Conservation (phyloP, 352 stramenopile genomes). For the Globisporangium heterothallicum region DNA sequence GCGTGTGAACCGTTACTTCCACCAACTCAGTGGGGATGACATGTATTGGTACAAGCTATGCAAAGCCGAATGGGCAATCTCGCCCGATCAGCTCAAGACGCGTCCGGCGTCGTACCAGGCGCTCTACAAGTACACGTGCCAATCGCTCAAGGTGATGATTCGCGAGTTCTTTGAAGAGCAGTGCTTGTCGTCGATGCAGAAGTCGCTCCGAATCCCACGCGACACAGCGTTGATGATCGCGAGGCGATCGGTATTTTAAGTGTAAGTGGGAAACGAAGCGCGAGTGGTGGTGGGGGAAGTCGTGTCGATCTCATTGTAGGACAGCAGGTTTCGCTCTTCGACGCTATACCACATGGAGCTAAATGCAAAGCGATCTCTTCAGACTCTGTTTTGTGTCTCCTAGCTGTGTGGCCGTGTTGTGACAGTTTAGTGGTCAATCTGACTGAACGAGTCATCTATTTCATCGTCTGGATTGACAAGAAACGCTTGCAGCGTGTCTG, state of each 20-base stretch:
- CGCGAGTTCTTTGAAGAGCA: constrained; percentile 79
- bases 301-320: not conserved
- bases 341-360: too few species aligned
- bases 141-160: constrained; percentile 68
- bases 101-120: constrained; percentile 59
- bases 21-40: constrained; percentile 47
- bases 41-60: constrained; percentile 64
- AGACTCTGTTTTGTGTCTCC: too few species aligned
- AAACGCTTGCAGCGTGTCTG: not conserved
- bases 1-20: constrained; percentile 55
- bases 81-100: constrained; percentile 53
- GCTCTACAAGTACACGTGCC: constrained; percentile 71
- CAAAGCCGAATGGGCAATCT: constrained; percentile 66
- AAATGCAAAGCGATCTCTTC: too few species aligned
- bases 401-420: too few species aligned
- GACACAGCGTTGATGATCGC: constrained; percentile 55
- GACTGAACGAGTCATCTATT: constrained; percentile 16
- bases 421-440: constrained; percentile 15
- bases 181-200: constrained; percentile 63
- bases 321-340: not conserved
- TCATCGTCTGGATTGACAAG: constrained; percentile 21
- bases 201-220: constrained; percentile 60
- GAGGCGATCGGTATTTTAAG: constrained; percentile 12
- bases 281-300: not conserved
- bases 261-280: not conserved